Percentiles rank a stretch among this genome's conserved stretches.
These are phyloP conservation scores for Cordyceps militaris DNA, from an alignment of 2,329 filamentous ascomycete genomes.

Conservation along the genomic window DNA sequence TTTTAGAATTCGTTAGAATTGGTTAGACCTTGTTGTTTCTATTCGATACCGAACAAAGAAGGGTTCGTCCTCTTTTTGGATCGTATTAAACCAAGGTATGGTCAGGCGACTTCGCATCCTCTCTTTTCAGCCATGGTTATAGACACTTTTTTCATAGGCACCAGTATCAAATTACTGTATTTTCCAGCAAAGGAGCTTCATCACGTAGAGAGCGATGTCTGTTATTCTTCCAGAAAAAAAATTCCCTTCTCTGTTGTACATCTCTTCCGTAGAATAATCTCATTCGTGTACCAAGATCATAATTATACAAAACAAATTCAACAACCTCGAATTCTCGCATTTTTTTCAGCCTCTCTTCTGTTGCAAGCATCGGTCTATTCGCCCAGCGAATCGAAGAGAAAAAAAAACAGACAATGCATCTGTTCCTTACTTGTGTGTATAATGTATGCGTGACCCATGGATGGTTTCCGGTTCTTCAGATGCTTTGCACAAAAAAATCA, in stretches of 20 bases:
- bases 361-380: background rate
- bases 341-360: background rate
- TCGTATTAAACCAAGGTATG: no score
- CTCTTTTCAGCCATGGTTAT: no score
- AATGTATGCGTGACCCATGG: background rate
- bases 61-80: no score
- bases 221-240: background rate
- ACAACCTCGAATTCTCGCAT: background rate
- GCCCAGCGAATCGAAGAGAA: background rate
- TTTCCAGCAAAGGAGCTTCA: no score
- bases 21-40: no score
- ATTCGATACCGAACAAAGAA: no score
- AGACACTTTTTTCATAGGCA: no score
- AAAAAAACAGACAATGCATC: background rate
- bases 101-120: no score
- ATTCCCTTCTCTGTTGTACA: background rate
- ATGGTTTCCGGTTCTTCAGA: background rate
- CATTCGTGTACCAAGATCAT: conserved; percentile 7
- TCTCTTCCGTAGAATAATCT: background rate
- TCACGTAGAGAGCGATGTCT: no score
- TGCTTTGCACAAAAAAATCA: background rate
- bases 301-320: background rate
- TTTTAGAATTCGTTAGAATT: no score
- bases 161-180: no score
- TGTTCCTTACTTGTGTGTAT: background rate